These are phyloP conservation scores for Aureobasidium lini DNA, from an alignment of 2,329 filamentous ascomycete genomes.

Conservation along the genomic window DNA sequence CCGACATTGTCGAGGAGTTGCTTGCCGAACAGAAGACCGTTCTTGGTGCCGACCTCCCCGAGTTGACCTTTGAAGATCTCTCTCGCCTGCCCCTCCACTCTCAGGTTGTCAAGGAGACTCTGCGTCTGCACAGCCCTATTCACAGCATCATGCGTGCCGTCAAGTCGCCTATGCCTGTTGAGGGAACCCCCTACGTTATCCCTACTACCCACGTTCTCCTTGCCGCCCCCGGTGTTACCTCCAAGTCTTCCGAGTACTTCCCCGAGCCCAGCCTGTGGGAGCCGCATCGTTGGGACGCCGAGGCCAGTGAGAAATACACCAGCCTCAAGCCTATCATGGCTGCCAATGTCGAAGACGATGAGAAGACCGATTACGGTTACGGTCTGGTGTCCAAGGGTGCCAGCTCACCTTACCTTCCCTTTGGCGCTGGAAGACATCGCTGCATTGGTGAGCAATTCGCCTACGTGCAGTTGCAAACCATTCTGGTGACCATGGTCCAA, in stretches of 20 bases:
- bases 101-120: conserved; percentile 83
- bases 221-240: conserved; percentile 75
- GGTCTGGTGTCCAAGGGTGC: conserved; percentile 88
- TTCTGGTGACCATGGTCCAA: conserved; percentile 68
- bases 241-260: conserved; percentile 66
- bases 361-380: conserved; percentile 88
- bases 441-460: conserved; percentile 98
- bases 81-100: conserved; percentile 72
- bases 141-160: conserved; percentile 93
- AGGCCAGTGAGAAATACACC: conserved; percentile 34
- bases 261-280: conserved; percentile 78
- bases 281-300: conserved; percentile 80
- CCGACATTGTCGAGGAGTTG: conserved; percentile 71
- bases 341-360: conserved; percentile 42
- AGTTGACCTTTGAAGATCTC: conserved; percentile 69
- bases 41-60: conserved; percentile 67
- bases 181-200: conserved; percentile 75
- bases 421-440: conserved; percentile 84
- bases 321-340: conserved; percentile 24
- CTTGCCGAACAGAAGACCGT: conserved; percentile 71
- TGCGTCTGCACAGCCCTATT: conserved; percentile 84
- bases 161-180: conserved; percentile 76
- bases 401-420: conserved; percentile 83
- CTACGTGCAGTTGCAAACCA: conserved; percentile 83
- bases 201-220: conserved; percentile 75